Conservation (phyloP, 1,139 yeast genomes). For the Yamadazyma diddensiae region DNA sequence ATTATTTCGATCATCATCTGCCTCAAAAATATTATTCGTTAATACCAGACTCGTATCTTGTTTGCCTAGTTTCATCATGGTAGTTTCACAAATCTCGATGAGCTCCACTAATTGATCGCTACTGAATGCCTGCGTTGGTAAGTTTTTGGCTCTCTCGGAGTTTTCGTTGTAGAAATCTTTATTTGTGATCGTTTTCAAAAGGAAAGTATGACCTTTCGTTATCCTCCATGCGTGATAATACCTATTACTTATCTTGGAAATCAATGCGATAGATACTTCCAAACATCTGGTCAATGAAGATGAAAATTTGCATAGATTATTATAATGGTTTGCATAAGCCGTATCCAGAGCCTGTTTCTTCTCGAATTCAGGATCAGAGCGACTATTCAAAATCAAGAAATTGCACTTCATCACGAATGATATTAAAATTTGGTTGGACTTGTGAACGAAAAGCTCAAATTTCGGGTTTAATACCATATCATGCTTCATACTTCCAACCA, state of each 20-base stretch:
- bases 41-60: slow-evolving; percentile 9
- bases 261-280: slow-evolving; percentile 34
- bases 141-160: slow-evolving; percentile 11
- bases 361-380: slow-evolving; percentile 18
- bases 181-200: slow-evolving; percentile 26
- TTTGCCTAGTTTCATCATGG: slow-evolving; percentile 21
- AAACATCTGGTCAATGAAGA: slow-evolving; percentile 33
- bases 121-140: slow-evolving; percentile 15
- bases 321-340: slow-evolving; percentile 19
- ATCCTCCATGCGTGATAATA: slow-evolving; percentile 53
- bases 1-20: background rate
- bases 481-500: slow-evolving; percentile 31
- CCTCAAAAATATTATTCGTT: slow-evolving; percentile 11
- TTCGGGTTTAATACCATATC: slow-evolving; percentile 44
- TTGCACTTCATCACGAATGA: slow-evolving; percentile 32
- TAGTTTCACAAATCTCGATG: slow-evolving; percentile 25
- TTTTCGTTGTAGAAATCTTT: slow-evolving; percentile 29
- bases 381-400: slow-evolving; percentile 19
- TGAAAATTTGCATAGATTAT: slow-evolving; percentile 26
- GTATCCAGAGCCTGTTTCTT: slow-evolving; percentile 16
- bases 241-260: slow-evolving; percentile 38
- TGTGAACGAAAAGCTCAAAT: slow-evolving; percentile 38
- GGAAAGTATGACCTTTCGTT: slow-evolving; percentile 40
- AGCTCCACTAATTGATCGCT: slow-evolving; percentile 27
- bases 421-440: slow-evolving; percentile 32